Base-by-base conservation (phyloP, 1,284 basidiomycete species). In the Apiotrichum brassicae region DNA sequence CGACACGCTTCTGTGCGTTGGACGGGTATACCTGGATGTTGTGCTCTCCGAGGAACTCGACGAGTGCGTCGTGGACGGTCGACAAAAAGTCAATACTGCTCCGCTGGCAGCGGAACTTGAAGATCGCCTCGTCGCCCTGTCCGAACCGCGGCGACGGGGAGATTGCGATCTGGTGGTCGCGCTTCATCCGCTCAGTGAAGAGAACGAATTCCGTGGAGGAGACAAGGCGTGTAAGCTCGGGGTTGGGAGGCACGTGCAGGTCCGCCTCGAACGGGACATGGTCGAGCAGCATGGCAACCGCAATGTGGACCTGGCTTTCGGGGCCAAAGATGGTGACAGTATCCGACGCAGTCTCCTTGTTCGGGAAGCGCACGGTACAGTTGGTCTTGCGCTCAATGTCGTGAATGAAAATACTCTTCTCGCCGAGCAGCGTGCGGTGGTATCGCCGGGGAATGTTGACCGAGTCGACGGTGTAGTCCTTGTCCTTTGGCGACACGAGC, bases 181-280 rank as follows among this genome's bases (percentile, higher is more conserved):
- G 84, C 75, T 97, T 97, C 71, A 97, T 81, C 54, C 86, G 83
- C 62, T 97, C 92, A 16, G 66, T 63, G 59, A 97, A 84, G 22
- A 82, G 79, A 40, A 77, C 77, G 70, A 94, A 97, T 43, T 97
- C 92, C 19, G 83, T 75, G 7, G 86, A 85, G 23, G 80, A 73
- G 63, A 85, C 83, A 28, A 94, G 76, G 24, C 82, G 78, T 3
- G 82, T 80, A 12, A 97, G 77, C 52, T 94, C 90, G 6, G 81
- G 74, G 61, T 83, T 86, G 16, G 86, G 84, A 9, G 93, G 91
- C 19, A 97, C 83, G 42, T 86, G 82, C 81, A 94, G 86, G 65
- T 97, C 92, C 20, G 92, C 92, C 70, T 97, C 94, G 66, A 97
- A 95, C 1, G 94, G 94, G 48, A 98, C 91, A 65, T 95, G 91